phyloP scores from a whole-genome alignment of 768 basidiomycete species.

The Leccinum ochraceum region DNA sequence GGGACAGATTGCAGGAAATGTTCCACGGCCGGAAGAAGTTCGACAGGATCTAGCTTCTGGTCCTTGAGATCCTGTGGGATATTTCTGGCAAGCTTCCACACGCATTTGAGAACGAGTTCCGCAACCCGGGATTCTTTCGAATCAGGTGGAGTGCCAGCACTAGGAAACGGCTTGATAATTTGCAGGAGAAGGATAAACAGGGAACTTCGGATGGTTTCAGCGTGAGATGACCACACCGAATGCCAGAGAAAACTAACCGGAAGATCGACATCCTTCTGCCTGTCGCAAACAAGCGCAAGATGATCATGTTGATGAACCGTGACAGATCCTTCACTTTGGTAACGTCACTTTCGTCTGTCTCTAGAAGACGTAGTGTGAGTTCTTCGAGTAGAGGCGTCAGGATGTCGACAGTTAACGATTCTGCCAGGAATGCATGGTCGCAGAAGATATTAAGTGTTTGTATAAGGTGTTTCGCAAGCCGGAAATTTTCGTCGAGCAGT shows the following conservation, averaged over 20 bases:
- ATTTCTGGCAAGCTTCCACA: constrained; percentile 96
- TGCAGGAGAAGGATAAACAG: constrained; percentile 81
- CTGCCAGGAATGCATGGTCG: constrained; percentile 84
- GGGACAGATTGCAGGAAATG: constrained; percentile 91
- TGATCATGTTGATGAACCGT: constrained; percentile 98
- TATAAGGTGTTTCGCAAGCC: constrained; percentile 95
- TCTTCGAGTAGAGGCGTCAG: constrained; percentile 89
- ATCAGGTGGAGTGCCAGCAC: constrained; percentile 66
- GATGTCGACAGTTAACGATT: constrained; percentile 82
- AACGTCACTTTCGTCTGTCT: constrained; percentile 86
- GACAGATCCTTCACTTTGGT: constrained; percentile 91
- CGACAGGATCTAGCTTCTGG: constrained; percentile 77
- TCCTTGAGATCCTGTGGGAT: constrained; percentile 90
- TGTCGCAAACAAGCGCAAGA: constrained; percentile 89
- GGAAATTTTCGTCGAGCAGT: constrained; percentile 76
- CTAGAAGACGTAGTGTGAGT: constrained; percentile 84
- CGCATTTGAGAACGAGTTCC: constrained; percentile 91
- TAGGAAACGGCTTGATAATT: constrained; percentile 82
- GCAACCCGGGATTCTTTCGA: constrained; percentile 87
- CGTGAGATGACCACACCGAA: not conserved
- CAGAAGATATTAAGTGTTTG: constrained; percentile 95
- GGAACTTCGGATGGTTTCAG: constrained; percentile 31
- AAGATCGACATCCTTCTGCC: constrained; percentile 89
- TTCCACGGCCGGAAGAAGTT: constrained; percentile 90
- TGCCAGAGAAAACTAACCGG: constrained; percentile 52